Percentiles rank a stretch among this genome's conserved stretches.
These are phyloP conservation scores for Orbilia blumenaviensis DNA, from an alignment of 2,329 filamentous ascomycete species.

Conservation along the genomic window DNA sequence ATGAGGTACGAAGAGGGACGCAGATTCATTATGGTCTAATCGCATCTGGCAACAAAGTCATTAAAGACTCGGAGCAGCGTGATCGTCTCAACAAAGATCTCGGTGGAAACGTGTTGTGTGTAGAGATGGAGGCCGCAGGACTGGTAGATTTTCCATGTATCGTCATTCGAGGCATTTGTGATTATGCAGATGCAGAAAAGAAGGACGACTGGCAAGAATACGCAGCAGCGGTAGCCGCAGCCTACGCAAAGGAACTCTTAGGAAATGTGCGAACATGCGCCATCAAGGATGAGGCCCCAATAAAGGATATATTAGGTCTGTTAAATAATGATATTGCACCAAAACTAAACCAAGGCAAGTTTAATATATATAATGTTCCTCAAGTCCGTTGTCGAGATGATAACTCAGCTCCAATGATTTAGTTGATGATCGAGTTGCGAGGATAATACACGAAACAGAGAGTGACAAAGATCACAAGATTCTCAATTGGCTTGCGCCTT, in stretches of 20 bases:
- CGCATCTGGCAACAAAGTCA: slow-evolving; percentile 3
- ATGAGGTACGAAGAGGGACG: background rate
- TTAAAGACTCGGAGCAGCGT: background rate
- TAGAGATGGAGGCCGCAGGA: slow-evolving; percentile 5
- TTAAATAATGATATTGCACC: too few relatives aligned
- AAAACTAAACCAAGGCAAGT: too few relatives aligned
- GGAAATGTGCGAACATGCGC: background rate
- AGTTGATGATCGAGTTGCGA: too few relatives aligned
- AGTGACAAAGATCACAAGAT: background rate
- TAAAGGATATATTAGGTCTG: background rate
- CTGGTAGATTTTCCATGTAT: slow-evolving; percentile 2
- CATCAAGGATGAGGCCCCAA: background rate
- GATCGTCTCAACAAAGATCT: background rate
- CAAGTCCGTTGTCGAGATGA: too few relatives aligned
- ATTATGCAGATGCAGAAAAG: slow-evolving; percentile 5
- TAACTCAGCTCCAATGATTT: too few relatives aligned
- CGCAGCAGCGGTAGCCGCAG: slow-evolving; percentile 2
- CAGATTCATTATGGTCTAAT: slow-evolving; percentile 11
- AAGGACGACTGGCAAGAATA: slow-evolving; percentile 11
- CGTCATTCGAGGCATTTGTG: slow-evolving; percentile 2
- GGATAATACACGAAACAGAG: too few relatives aligned
- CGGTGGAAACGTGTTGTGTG: background rate
- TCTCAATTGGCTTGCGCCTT: background rate
- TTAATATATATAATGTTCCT: too few relatives aligned
- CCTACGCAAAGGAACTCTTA: slow-evolving; percentile 18